Evolutionary conservation across 2,329 filamentous ascomycete species (phyloP), one percentile per base, ranked within the genome.

Genomic region (Daldinia sp.): DNA sequence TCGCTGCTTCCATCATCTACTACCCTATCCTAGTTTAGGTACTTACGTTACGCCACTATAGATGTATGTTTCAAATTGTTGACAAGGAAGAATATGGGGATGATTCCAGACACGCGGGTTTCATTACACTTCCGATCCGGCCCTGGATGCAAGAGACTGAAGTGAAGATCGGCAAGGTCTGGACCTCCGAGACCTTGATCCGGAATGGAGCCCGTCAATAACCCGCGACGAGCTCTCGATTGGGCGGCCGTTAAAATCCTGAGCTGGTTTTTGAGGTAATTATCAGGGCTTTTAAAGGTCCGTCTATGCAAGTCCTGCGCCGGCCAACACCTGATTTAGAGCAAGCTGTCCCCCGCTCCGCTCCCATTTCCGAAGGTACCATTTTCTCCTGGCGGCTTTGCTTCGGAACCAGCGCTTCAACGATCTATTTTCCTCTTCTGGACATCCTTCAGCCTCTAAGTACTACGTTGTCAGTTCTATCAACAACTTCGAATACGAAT

Each of bases 321-420:
- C 60, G 56, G 60, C 2, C 9, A 26, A 33, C 26, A n/a, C 46
- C 26, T 15, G 46, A 51, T 67, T 48, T n/a, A 51, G 60, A 62
- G 61, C 42, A 58, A 48, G 41, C 33, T 35, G 44, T 30, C 59
- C 44, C 13, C 65, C 44, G 65, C 62, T 64, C 66, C 68, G 68
- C 60, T 61, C 60, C 65, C 44, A 51, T 68, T 71, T 71, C 48
- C 65, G 59, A 55, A 68, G 56, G 68, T 68, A 63, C 60, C 61
- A 68, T 63, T 58, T 48, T 41, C 46, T 60, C 60, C 42, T 60
- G 26, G 33, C 46, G 57, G 63, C 46, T 68, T 57, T 70, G 58
- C 44, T 33, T 48, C 54, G 42, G 51, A 54, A 35, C 58, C 53
- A 18, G 44, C 30, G 26, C 15, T 64, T 61, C 60, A 42, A 54